Evolutionary conservation across 1,139 yeast genomes (phyloP).

Genomic region (Geotrichum fermentans): DNA sequence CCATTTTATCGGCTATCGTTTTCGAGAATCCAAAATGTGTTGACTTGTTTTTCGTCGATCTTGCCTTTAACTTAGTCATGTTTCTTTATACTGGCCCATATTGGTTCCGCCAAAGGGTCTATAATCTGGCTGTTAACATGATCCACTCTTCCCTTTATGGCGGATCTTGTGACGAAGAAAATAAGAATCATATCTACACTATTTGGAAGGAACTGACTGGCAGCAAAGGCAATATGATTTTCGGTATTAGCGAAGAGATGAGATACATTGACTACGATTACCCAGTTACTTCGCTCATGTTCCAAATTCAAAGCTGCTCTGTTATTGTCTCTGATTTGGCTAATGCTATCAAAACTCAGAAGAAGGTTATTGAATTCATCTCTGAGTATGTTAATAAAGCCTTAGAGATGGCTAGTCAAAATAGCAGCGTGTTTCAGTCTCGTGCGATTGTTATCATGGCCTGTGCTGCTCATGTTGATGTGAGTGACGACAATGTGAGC

Average conservation of each 20-base stretch:
- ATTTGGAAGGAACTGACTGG: conserved; percentile 61
- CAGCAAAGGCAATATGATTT: conserved; percentile 46
- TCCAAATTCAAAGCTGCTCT: conserved; percentile 60
- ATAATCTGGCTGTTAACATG: conserved; percentile 62
- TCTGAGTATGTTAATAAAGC: conserved; percentile 69
- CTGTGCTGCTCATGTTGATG: conserved; percentile 58
- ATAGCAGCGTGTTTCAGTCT: conserved; percentile 60
- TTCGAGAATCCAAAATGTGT: conserved; percentile 68
- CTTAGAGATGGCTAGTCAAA: conserved; percentile 57
- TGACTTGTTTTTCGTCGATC: conserved; percentile 66
- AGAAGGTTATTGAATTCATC: conserved; percentile 43
- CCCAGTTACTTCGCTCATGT: conserved; percentile 49
- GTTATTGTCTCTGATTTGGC: conserved; percentile 56
- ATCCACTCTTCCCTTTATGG: conserved; percentile 56
- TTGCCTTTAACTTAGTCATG: conserved; percentile 63
- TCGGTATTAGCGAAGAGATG: conserved; percentile 66
- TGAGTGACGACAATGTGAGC: conserved; percentile 56
- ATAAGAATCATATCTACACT: conserved; percentile 22
- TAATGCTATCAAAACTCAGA: conserved; percentile 45
- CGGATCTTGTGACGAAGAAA: conserved; percentile 10
- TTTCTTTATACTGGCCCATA: conserved; percentile 70
- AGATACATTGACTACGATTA: conserved; percentile 42
- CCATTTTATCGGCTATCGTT: conserved; percentile 60
- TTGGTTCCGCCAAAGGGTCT: conserved; percentile 62
- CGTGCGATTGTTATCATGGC: conserved; percentile 73